Base-by-base conservation (phyloP, 192 early-diverging fungal species). In the Oehlia diaphana region DNA sequence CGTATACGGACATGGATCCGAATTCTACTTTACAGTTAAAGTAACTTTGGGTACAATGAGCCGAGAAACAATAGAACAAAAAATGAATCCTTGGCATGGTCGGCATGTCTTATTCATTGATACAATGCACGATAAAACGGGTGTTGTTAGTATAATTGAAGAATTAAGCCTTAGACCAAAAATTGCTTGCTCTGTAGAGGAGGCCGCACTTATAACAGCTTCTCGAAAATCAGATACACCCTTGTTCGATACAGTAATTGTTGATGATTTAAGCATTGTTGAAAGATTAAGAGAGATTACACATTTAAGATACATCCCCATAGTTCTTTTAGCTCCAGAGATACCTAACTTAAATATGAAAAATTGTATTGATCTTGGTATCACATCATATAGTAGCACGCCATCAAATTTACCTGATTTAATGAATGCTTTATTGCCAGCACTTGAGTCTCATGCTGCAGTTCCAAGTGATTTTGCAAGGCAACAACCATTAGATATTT, bases 11-110 rank as follows among this genome's bases (percentile, higher is more conserved):
- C 82, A 87, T 47, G 93, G 95, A 37, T 94, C 93, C 0, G 89
- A 89, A 74, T 96, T 96, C 85, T 92, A 86, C 82, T 94, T 96
- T 73, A 94, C 92, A 2, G 82, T 91, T 63, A 87, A 88, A 61
- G 83, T 92, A 47, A 88, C 82, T 42, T 82, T 88, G 9, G 81
- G 80, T 12, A 80, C 78, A 42, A 83, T 81, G 64, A 80, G 68
- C 0, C 76, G 70, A 37, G 87, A 89, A 16, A 78, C 82, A 14
- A 80, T 88, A 21, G 85, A 88, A 47, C 76, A 84, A 26, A 88
- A 85, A 79, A 86, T 87, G 75, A 79, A 80, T 79, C 92, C 90
- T 5, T 92, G 92, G 74, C 74, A 85, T 68, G 90, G 90, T 80
- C 89, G 91, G 69, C 87, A 91, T 78, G 83, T 94, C 28, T 86